phyloP scores from a whole-genome alignment of 805 yeast species.

The Myxozyma geophila region DNA sequence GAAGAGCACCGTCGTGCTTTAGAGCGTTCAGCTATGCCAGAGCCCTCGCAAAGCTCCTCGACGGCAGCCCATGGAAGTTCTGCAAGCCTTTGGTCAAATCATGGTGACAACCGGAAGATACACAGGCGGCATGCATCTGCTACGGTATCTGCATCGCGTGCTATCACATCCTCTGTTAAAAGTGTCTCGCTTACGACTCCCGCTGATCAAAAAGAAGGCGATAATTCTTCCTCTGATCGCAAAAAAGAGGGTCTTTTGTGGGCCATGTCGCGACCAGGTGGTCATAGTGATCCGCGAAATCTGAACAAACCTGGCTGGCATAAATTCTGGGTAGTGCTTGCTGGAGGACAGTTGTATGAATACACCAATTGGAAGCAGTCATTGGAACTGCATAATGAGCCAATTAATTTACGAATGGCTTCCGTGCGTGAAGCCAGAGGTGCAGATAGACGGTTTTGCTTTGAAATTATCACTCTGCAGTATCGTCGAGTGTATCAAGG shows the following conservation, averaged over 20 bases:
- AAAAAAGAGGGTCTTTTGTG: conserved; percentile 52
- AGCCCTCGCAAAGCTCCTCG: conserved; percentile 11
- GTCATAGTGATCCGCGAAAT: conserved; percentile 44
- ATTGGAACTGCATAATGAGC: conserved; percentile 61
- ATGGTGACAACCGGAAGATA: background rate
- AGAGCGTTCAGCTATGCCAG: conserved; percentile 42
- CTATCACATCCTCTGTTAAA: background rate
- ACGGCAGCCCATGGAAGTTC: background rate
- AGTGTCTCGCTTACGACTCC: background rate
- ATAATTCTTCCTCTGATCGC: conserved; percentile 8
- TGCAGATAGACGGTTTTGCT: conserved; percentile 58
- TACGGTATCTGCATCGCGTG: background rate
- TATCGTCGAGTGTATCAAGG: conserved; percentile 80
- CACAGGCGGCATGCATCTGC: background rate
- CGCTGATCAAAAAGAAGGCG: conserved; percentile 4
- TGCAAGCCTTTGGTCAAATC: too few relatives aligned
- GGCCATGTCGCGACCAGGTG: conserved; percentile 51
- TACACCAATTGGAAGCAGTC: conserved; percentile 82
- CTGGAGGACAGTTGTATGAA: conserved; percentile 69
- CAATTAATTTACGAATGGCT: conserved; percentile 73
- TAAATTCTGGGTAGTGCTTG: conserved; percentile 81
- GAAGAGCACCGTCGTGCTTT: conserved; percentile 47
- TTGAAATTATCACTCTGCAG: conserved; percentile 73
- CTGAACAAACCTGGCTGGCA: conserved; percentile 65
- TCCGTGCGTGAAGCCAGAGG: conserved; percentile 55